These are phyloP conservation scores for Crithidia sp. DNA, from an alignment of 208 protist genomes.

Conservation along the genomic window DNA sequence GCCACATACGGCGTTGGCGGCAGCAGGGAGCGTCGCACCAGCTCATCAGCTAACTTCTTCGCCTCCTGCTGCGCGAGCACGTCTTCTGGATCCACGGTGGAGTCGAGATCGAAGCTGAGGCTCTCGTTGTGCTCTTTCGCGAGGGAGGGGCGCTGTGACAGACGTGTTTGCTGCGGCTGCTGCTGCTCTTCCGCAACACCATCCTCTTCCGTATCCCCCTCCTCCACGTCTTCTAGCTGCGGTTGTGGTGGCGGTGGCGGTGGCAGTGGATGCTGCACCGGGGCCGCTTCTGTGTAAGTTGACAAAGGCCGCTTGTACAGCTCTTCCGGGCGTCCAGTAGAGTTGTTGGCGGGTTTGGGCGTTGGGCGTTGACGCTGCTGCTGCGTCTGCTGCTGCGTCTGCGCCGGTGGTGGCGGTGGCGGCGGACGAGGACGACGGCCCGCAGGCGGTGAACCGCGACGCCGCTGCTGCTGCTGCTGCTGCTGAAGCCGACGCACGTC, in stretches of 20 bases:
- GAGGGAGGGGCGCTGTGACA: not conserved
- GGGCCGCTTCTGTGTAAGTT: not conserved
- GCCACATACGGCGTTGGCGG: conserved; percentile 11
- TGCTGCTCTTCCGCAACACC: not conserved
- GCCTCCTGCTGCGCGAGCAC: conserved; percentile 18
- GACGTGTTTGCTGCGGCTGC: not conserved
- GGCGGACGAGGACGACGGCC: not conserved
- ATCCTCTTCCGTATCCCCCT: not conserved
- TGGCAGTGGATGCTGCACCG: not conserved
- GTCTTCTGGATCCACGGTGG: conserved; percentile 15
- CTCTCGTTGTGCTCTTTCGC: conserved; percentile 11
- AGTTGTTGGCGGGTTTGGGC: not conserved
- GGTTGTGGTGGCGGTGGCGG: not conserved
- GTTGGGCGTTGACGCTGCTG: not conserved
- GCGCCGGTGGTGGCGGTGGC: not conserved
- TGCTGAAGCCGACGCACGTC: not conserved
- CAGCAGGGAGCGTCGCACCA: conserved; percentile 17
- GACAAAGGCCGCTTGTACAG: not conserved
- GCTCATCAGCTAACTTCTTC: conserved; percentile 18
- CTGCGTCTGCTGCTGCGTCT: not conserved
- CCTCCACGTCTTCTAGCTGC: not conserved
- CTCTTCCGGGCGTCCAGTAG: not conserved
- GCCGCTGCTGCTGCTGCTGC: not conserved
- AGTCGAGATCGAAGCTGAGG: conserved; percentile 11
- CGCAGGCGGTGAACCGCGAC: not conserved